Evolutionary conservation across 306 rosid species (phyloP), one percentile per base, ranked within the genome.

Genomic region (Cucurbita argyrosperma): DNA sequence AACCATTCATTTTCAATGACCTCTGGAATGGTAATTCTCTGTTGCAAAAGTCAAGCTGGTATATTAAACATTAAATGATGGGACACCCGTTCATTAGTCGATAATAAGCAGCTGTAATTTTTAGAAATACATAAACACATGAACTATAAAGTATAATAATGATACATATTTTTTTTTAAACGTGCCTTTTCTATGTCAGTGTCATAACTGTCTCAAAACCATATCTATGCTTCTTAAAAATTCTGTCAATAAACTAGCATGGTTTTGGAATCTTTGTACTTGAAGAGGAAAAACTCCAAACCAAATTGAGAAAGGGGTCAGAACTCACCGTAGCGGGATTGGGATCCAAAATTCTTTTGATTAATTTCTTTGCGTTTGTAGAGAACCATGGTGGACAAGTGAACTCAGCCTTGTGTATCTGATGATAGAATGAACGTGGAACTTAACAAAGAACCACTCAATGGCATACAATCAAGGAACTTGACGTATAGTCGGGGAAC

Each of bases 351-450:
- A 94, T 90, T 86, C 90, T 86, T 65, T 85, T 86, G 67, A 94
- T 91, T 79, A 94, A 82, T 77, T 89, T 90, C 85, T 90, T 94
- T 76, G 87, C 96, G 74, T 89, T 87, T 52, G 98, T 43, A 78
- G 98, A 94, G 87, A 90, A 94, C 98, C 98, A 94, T 43, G 97
- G 89, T 56, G 98, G 98, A 76, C 87, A 84, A 0, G 85, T 78
- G 79, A 90, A 94, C 1, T 94, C 95, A 40, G 98, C 98, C 87
- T 90, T 94, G 85, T 79, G 85, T 87, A 94, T 94, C 98, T 94
- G 93, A 47, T 78, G 71, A 60, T 64, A 10, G 56, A 76, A 38
- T 66, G 43, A 68, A 47, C 23, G 7, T 47, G 43, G 49, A 68
- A 45, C 73, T 45, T 23, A 46, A 47, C 56, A 68, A 13, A 7